Conservation (phyloP, 768 basidiomycete genomes). For the Termitomyces sp. region DNA sequence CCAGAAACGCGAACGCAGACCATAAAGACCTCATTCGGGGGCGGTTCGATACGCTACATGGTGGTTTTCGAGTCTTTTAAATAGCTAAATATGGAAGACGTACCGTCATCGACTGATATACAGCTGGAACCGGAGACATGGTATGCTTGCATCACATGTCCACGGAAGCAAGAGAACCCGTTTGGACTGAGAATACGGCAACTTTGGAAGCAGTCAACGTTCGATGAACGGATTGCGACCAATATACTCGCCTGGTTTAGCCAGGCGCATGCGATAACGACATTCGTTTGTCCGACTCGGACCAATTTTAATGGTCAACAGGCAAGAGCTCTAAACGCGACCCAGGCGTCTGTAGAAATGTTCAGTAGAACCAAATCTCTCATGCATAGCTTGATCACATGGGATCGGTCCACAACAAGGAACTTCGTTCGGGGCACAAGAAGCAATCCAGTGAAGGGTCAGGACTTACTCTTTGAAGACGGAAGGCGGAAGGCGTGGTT, state of each 20-base stretch:
- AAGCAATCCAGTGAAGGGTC: too few relatives aligned
- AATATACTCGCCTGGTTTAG: constrained; percentile 8
- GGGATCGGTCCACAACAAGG: too few relatives aligned
- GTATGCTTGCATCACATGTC: constrained; percentile 16
- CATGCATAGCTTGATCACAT: neutral
- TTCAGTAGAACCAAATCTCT: neutral
- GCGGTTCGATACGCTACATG: neutral
- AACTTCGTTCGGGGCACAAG: too few relatives aligned
- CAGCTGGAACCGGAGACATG: constrained; percentile 12
- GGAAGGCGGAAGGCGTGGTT: too few relatives aligned
- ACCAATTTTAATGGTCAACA: neutral
- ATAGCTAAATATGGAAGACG: constrained; percentile 5
- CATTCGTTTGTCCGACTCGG: constrained; percentile 8
- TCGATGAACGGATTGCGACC: neutral
- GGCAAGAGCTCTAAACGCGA: neutral
- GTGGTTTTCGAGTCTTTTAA: neutral
- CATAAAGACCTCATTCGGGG: constrained; percentile 24
- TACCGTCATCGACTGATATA: constrained; percentile 25
- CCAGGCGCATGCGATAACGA: neutral
- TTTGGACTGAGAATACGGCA: neutral
- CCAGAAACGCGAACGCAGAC: constrained; percentile 26
- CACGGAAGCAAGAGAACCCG: neutral
- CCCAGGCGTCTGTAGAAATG: neutral
- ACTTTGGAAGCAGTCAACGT: neutral
- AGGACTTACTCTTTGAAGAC: too few relatives aligned